phyloP scores from a whole-genome alignment of 2,329 filamentous ascomycete species.

The Colletotrichum aenigma region DNA sequence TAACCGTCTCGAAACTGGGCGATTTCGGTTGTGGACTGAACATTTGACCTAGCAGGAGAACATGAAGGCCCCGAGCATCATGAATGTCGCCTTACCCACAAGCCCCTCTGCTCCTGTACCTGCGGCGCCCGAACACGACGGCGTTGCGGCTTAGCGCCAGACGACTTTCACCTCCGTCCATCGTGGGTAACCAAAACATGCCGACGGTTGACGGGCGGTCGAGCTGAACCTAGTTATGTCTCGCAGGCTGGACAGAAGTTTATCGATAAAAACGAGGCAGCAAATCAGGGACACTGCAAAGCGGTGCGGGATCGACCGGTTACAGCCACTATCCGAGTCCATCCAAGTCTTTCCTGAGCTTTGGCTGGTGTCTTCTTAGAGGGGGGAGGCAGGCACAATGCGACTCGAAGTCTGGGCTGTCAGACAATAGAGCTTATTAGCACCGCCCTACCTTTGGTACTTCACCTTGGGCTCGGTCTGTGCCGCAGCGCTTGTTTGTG shows the following conservation, averaged over 20 bases:
- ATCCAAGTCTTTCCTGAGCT: not conserved
- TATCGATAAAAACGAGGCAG: not conserved
- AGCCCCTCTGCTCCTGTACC: not conserved
- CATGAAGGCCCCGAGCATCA: not conserved
- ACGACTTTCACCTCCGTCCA: not conserved
- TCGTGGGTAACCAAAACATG: not conserved
- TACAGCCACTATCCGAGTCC: not conserved
- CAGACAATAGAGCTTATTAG: slow-evolving; percentile 11
- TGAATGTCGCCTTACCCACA: not conserved
- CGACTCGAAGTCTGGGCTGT: not conserved
- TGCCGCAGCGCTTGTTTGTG: slow-evolving; percentile 1
- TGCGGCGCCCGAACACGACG: not conserved
- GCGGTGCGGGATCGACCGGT: not conserved
- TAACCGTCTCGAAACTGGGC: not conserved
- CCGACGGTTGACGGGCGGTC: not conserved
- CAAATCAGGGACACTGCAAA: not conserved
- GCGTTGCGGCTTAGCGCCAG: not conserved
- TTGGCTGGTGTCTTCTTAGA: not conserved
- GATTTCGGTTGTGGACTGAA: not conserved
- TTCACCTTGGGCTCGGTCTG: slow-evolving; percentile 1
- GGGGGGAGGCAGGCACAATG: not conserved
- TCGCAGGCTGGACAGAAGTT: not conserved
- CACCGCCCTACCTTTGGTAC: not conserved
- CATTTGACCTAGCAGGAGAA: not conserved
- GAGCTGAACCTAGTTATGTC: not conserved